Evolutionary conservation across 2,329 filamentous ascomycete species (phyloP), one percentile per base, ranked within the genome.

Genomic region (Ophiosphaerella korrae): DNA sequence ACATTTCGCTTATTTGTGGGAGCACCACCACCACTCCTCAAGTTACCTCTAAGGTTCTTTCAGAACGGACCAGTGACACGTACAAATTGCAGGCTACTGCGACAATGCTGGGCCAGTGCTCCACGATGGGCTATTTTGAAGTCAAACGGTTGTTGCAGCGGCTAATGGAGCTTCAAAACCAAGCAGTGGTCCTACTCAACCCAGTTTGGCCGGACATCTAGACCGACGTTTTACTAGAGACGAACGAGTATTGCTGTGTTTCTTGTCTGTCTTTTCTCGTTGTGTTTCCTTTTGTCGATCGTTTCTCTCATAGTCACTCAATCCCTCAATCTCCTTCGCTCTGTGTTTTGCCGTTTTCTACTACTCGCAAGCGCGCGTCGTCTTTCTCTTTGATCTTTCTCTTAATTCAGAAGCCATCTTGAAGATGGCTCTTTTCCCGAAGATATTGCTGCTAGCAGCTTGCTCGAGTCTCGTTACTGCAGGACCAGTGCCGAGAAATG

Each of bases 141-240:
- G 55, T 67, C 69, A 74, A 72, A 74, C 71, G 63, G 67, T 66
- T 63, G 57, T 62, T 66, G 63, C 55, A 55, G 72, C 70, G 72
- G 64, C 68, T 74, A 73, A 58, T 55, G 48, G 59, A 66, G 64
- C 71, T 62, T 74, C 68, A 74, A 74, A 72, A 73, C 66, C 57
- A 59, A 54, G 60, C 45, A 40, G 47, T 45, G 46, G 58, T 29
- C 63, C 65, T 57, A 46, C 48, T 55, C 49, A 52, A 49, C 42
- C 48, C 49, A 55, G 54, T 57, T 58, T 57, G 52, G 63, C 56
- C 58, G 53, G 59, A 63, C 57, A 43, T 64, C 48, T 67, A 57
- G 59, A 53, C 56, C 60, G 45, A 64, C 52, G 52, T 63, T 21
- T 55, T 60, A 59, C 54, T 62, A 62, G 60, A 65, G 50, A 65